These are phyloP conservation scores for Microdochium trichocladiopsis DNA, from an alignment of 2,329 filamentous ascomycete genomes.

Conservation along the genomic window DNA sequence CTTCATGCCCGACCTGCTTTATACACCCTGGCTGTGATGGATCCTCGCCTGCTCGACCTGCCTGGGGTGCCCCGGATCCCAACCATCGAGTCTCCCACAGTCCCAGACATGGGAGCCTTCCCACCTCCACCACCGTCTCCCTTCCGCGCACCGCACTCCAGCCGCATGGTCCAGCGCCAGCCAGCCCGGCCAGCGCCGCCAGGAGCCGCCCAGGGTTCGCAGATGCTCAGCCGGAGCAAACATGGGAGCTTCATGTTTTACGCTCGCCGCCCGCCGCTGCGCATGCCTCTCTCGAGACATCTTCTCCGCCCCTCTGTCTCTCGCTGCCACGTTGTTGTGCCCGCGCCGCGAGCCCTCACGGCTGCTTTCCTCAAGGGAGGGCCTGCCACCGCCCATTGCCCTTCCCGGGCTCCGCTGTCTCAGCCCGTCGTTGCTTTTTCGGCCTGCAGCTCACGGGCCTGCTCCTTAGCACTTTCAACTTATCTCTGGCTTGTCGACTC, in stretches of 20 bases:
- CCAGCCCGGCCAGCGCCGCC: too few species aligned
- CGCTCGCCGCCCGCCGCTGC: neutral
- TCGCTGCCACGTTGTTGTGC: neutral
- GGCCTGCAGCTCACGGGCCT: neutral
- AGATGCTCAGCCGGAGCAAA: neutral
- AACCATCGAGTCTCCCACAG: neutral
- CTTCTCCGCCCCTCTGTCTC: neutral
- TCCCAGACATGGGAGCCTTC: too few species aligned
- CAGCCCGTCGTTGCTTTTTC: neutral
- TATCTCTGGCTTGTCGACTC: neutral
- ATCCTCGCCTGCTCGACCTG: too few species aligned
- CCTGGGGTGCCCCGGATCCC: neutral
- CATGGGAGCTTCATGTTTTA: neutral
- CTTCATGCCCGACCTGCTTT: neutral
- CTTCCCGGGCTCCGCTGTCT: neutral
- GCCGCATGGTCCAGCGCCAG: too few species aligned
- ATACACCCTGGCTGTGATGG: neutral
- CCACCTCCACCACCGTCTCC: neutral
- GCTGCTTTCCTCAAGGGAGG: neutral
- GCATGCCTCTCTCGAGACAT: neutral
- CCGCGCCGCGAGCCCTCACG: too few species aligned
- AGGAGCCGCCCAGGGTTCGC: too few species aligned
- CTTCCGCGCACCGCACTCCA: too few species aligned
- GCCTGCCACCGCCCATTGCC: neutral
- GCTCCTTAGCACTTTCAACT: neutral